phyloP scores from a whole-genome alignment of 2,329 filamentous ascomycete species.

The Nemania abortiva region DNA sequence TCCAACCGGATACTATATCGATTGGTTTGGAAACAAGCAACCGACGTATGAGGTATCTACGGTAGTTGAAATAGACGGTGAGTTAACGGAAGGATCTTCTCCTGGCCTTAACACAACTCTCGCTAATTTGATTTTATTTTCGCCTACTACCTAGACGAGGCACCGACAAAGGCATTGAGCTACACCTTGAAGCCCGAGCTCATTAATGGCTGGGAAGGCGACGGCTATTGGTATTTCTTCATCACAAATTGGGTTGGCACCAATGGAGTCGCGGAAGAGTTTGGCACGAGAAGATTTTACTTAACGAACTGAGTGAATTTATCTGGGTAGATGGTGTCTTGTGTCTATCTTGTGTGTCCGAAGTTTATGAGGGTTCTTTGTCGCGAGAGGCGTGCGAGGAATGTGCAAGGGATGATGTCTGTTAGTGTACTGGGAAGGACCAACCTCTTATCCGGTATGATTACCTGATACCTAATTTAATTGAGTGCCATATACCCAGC shows the following conservation, averaged over 20 bases:
- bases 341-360: not conserved
- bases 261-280: slow-evolving; percentile 1
- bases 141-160: slow-evolving; percentile 5
- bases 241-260: slow-evolving; percentile 2
- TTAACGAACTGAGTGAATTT: not conserved
- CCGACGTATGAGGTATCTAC: slow-evolving; percentile 12
- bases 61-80: slow-evolving; percentile 1
- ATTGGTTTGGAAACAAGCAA: not conserved
- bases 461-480: too few species aligned
- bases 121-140: slow-evolving; percentile 11
- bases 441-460: not conserved
- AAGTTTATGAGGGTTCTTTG: not conserved
- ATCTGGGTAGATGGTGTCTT: not conserved
- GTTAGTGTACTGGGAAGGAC: not conserved
- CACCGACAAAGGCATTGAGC: slow-evolving; percentile 10
- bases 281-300: slow-evolving; percentile 3
- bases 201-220: slow-evolving; percentile 10
- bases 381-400: not conserved
- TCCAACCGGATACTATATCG: slow-evolving; percentile 1
- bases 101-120: not conserved
- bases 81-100: slow-evolving; percentile 11
- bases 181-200: slow-evolving; percentile 12
- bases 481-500: too few species aligned
- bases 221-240: slow-evolving; percentile 9
- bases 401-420: not conserved